Evolutionary conservation across 2,329 filamentous ascomycete genomes (phyloP), one percentile per base, ranked within the genome.

Genomic region (Cladophialophora exuberans): DNA sequence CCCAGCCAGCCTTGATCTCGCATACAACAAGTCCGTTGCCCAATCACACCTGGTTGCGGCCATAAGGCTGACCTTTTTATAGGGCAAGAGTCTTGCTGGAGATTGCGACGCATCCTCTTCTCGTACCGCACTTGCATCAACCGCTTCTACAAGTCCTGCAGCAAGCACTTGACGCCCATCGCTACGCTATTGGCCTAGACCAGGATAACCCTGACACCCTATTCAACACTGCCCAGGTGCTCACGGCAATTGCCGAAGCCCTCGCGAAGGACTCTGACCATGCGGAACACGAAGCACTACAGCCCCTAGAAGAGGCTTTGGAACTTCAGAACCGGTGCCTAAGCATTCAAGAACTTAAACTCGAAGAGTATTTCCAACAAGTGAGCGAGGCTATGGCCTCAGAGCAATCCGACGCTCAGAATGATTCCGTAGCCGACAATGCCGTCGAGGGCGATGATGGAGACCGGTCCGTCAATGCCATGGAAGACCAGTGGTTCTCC

Each of bases 151-250:
- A 81, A n/a, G 74, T 84, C 20, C 70, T 90, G 18, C 74, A 80
- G 35, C 77, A 82, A 55, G 82, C 87, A 1, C 69, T 90, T 20
- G 74, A 78, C 22, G 87, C 86, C 2, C 87, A 89, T 68, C 79
- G 79, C 52, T 78, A 81, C 66, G 86, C 86, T 3, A 70, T 86
- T 23, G 70, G 69, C 1, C 68, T 89, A 25, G 79, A 85, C 18
- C 76, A 80, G 44, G 78, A 83, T 35, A 88, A 88, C 66, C 75
- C 84, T 1, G 86, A 90, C 69, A 78, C 83, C 4, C 72, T 88
- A 6, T 90, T 89, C 74, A 90, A 90, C 66, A 85, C 83, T 4
- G 84, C 82, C 1, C 87, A 89, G 69, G 83, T 88, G 3, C 73
- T 89, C 31, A 86, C 83, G 0, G 83, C 80, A 59, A 73, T 89